Percentiles rank a stretch among this genome's conserved stretches.
Conservation (phyloP, 148 eudicot genomes). For the Nyssa sinensis region DNA sequence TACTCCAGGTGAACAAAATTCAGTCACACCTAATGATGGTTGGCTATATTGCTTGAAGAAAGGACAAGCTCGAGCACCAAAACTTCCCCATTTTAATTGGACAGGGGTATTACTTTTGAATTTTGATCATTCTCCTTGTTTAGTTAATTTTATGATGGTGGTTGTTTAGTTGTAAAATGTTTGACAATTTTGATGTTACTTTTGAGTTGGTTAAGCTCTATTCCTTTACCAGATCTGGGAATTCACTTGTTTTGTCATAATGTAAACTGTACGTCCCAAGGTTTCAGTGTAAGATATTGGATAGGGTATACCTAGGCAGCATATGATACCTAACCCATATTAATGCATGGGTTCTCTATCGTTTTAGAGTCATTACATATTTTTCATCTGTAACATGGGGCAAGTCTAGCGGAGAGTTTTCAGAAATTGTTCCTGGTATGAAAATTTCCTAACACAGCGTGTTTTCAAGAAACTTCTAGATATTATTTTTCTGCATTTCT, state of each 20-base stretch:
- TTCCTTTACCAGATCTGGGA: neutral
- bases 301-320: neutral
- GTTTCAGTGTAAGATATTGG: neutral
- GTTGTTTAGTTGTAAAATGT: neutral
- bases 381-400: neutral
- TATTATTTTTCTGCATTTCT: neutral
- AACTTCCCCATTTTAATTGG: slow-evolving; percentile 88
- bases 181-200: neutral
- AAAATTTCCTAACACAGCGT: neutral
- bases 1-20: slow-evolving; percentile 39
- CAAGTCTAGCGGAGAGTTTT: neutral
- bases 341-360: neutral
- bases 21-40: slow-evolving; percentile 39
- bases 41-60: slow-evolving; percentile 90
- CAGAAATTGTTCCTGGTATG: neutral
- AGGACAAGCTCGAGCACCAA: slow-evolving; percentile 81
- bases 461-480: neutral
- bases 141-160: neutral
- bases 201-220: neutral
- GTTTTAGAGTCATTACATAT: no score
- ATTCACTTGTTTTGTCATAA: neutral
- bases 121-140: slow-evolving; percentile 6
- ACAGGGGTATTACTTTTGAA: slow-evolving; percentile 68
- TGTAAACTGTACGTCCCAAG: neutral
- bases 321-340: neutral